phyloP scores from a whole-genome alignment of 129 eudicot species.

The Sambucus nigra region DNA sequence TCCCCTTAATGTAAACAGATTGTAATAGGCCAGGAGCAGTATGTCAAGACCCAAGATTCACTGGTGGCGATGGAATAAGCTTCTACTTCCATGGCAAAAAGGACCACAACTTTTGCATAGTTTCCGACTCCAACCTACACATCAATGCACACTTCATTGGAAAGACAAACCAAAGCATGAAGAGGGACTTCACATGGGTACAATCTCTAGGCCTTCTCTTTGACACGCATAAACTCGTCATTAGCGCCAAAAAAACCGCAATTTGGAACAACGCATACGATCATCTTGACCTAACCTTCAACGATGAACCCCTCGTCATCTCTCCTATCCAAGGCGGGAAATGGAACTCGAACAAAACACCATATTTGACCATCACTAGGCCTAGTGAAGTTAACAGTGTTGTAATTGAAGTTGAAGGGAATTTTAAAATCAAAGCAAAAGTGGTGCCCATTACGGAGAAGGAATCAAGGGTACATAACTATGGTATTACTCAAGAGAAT shows the following conservation, averaged over 20 bases:
- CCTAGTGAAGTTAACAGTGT: conserved; percentile 23
- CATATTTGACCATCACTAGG: conserved; percentile 26
- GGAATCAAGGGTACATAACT: conserved; percentile 35
- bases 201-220: conserved; percentile 52
- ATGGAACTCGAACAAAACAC: conserved; percentile 11
- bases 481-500: conserved; percentile 36
- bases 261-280: conserved; percentile 36
- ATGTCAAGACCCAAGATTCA: conserved; percentile 57
- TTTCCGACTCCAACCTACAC: conserved; percentile 50
- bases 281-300: conserved; percentile 24
- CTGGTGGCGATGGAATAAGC: conserved; percentile 51
- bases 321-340: conserved; percentile 23
- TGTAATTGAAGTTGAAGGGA: conserved; percentile 43
- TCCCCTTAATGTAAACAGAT: conserved; percentile 24
- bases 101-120: conserved; percentile 39
- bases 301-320: conserved; percentile 21
- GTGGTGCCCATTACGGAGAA: conserved; percentile 42
- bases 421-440: conserved; percentile 42
- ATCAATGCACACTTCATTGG: conserved; percentile 68
- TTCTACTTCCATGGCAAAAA: conserved; percentile 65
- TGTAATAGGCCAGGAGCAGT: conserved; percentile 60
- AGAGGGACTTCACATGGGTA: conserved; percentile 59
- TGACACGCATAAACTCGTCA: conserved; percentile 27
- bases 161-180: conserved; percentile 32
- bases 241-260: conserved; percentile 44